Evolutionary conservation across 371 early-diverging fungal species (phyloP), one percentile per base, ranked within the genome.

Genomic region (Actinomucor elegans): DNA sequence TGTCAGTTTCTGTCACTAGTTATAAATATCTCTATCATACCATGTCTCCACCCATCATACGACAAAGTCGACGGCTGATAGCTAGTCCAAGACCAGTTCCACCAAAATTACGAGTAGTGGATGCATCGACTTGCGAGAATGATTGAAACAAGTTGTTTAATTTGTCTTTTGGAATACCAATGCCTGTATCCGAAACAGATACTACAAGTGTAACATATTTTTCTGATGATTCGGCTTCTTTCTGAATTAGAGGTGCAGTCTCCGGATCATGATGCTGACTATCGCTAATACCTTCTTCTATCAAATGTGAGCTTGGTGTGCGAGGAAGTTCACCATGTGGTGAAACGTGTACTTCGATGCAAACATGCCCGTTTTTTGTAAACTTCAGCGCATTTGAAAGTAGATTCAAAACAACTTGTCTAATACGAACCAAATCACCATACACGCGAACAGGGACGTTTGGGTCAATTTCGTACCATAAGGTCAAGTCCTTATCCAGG

Each of bases 351-450:
- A 51, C 51, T 21, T 37, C 29, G 1, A 51, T 23, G 15, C 12
- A 31, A 5, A 84, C 75, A 33, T 67, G 58, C 1, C 83, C 85
- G 21, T 75, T 50, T 24, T 75, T 69, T 0, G 85, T 85, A 26
- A 85, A 85, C 61, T 85, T 85, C 59, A 85, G 74, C 0, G 85
- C 83, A 36, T 85, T 85, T 37, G 83, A 79, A 32, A 81, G 59
- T n/a, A 75, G 43, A 27, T 75, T 75, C 14, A 69, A 52, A 17
- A 75, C 33, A 15, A 75, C 62, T 47, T 75, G 75, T 6, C 75
- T 66, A 14, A 75, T 17, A 3, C 75, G 66, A 9, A 71, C 68
- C 5, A 71, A 49, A 34, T 75, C 75, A 6, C 71, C 71, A 34
- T 48, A 55, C 0, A 75, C 59, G 0, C 59, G 66, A 34, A 64